Evolutionary conservation across 768 basidiomycete species (phyloP), one percentile per base, ranked within the genome.

Genomic region (Collybia sordida): DNA sequence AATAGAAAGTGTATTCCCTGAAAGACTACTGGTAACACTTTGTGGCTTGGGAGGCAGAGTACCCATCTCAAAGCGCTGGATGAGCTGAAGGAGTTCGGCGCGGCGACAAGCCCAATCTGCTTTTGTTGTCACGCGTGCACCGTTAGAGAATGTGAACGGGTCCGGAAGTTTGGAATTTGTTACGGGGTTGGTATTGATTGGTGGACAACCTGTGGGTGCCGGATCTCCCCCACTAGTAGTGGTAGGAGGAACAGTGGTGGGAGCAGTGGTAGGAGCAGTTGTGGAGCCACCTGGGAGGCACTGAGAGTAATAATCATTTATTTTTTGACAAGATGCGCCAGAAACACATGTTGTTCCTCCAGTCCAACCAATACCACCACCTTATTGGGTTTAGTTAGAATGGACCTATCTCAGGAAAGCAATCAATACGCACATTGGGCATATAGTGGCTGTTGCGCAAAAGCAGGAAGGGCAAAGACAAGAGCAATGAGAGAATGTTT

Each of bases 11-110:
- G 68, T 76, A 49, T 59, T 71, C 40, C 70, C 66, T 19, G 74
- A 72, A 56, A 75, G 69, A 11, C 75, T 66, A 2, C 70, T 77
- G 4, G 74, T 73, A 39, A 82, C 65, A 22, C 66, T 63, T n/a
- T 67, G 55, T 0, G 81, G 82, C 58, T 70, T 70, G 12, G 66
- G 68, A 0, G 81, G 80, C 17, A 81, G 64, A 0, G 70, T 71
- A 7, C 82, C 82, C 5, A 75, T 67, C 62, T 84, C 81, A 58
- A 79, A 78, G 17, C 66, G 67, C 58, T 82, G 78, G 57, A 84
- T 63, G 19, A 82, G 68, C 23, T 75, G 63, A 44, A 57, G 63
- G 56, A 82, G 74, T 60, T 83, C 78, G 6, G 67, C 64, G 17
- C 73, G 71, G 21, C 80, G 74, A 59, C 81, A 84, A 4, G 65